Evolutionary conservation across 2,329 filamentous ascomycete genomes (phyloP).

Genomic region (Shiraia sp.): DNA sequence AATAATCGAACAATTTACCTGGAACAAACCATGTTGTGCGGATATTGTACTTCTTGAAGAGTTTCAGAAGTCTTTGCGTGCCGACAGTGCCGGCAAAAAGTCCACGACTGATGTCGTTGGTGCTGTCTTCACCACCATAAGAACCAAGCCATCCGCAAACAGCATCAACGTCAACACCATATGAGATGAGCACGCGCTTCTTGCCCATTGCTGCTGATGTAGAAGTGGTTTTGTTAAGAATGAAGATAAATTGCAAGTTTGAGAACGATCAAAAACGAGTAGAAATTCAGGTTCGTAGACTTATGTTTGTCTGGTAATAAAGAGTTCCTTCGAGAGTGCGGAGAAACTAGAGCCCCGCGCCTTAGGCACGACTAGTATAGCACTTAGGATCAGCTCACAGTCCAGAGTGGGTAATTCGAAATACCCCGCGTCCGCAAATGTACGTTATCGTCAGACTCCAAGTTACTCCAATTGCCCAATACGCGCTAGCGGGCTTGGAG

Average conservation of each 20-base stretch:
- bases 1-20: too few relatives aligned
- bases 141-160: constrained; percentile 72
- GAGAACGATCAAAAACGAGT: not conserved
- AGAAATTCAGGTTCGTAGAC: too few relatives aligned
- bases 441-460: too few relatives aligned
- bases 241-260: not conserved
- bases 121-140: constrained; percentile 73
- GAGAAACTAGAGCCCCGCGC: too few relatives aligned
- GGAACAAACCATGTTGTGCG: constrained; percentile 70
- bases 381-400: too few relatives aligned
- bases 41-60: constrained; percentile 74
- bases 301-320: too few relatives aligned
- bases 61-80: constrained; percentile 67
- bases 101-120: constrained; percentile 71
- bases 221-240: not conserved
- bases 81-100: constrained; percentile 73
- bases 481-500: too few relatives aligned
- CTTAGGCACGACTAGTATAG: too few relatives aligned
- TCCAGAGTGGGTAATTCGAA: too few relatives aligned
- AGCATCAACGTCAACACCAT: constrained; percentile 74
- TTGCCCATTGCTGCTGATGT: constrained; percentile 45
- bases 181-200: constrained; percentile 61
- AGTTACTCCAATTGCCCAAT: too few relatives aligned
- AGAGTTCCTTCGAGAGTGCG: too few relatives aligned
- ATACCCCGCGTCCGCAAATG: too few relatives aligned